Evolutionary conservation across 1,284 basidiomycete species (phyloP).

Genomic region (Leccinum griseonigrum): DNA sequence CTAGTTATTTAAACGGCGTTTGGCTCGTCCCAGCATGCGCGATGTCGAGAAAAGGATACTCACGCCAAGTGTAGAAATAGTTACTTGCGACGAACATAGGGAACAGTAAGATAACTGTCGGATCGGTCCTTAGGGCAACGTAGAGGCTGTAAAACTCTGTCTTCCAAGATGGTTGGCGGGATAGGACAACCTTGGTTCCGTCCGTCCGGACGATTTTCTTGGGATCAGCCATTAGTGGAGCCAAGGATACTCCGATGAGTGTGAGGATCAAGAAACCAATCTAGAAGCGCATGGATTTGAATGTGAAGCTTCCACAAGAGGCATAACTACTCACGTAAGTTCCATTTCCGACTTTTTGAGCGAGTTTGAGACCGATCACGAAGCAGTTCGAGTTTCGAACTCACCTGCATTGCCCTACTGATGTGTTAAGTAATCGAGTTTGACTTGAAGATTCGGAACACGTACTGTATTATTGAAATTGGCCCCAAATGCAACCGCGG

Average conservation of each 20-base stretch:
- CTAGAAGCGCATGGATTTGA: conserved; percentile 33
- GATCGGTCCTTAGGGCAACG: conserved; percentile 53
- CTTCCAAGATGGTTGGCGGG: conserved; percentile 70
- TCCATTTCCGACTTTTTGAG: conserved; percentile 47
- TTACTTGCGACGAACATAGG: conserved; percentile 74
- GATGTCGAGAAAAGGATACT: conserved; percentile 3
- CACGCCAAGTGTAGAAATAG: conserved; percentile 60
- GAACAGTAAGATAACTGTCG: conserved; percentile 57
- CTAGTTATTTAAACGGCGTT: conserved; percentile 23
- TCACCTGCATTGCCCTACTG: conserved; percentile 26
- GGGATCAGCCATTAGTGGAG: conserved; percentile 67
- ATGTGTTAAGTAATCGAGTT: background rate
- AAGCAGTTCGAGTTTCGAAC: conserved; percentile 1
- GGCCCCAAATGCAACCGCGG: conserved; percentile 59
- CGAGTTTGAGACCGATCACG: conserved; percentile 7
- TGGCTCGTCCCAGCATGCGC: conserved; percentile 1
- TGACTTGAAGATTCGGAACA: background rate
- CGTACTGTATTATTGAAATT: conserved; percentile 51
- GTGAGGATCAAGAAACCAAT: conserved; percentile 74
- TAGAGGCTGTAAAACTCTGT: conserved; percentile 51
- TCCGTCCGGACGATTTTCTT: conserved; percentile 67
- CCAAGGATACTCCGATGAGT: conserved; percentile 60
- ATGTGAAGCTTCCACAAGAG: background rate
- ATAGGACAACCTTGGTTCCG: conserved; percentile 61
- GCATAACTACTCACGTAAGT: conserved; percentile 51